phyloP scores from a whole-genome alignment of 768 basidiomycete species.

The Tulasnella sp. region DNA sequence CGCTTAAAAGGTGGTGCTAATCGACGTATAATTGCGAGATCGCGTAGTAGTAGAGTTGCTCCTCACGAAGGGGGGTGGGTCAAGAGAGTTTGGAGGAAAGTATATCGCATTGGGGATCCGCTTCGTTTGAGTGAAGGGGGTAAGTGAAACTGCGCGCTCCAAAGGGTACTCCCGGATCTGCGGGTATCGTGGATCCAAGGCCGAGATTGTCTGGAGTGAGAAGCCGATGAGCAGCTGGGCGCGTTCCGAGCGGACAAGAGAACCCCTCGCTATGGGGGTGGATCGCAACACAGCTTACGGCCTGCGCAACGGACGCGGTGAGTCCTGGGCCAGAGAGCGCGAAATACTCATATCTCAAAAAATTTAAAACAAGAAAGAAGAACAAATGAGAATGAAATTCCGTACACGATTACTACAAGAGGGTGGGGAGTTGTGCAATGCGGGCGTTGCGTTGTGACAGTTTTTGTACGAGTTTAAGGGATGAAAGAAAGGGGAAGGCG shows the following conservation, averaged over 20 bases:
- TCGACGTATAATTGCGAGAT: background rate
- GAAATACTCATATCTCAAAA: background rate
- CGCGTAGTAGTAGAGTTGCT: background rate
- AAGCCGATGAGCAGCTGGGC: conserved; percentile 2
- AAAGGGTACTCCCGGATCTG: background rate
- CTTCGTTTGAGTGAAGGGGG: no score
- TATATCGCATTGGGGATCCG: background rate
- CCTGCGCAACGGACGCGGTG: background rate
- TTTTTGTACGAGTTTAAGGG: background rate
- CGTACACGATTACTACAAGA: background rate
- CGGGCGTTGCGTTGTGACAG: background rate
- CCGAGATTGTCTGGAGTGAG: background rate
- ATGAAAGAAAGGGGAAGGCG: background rate
- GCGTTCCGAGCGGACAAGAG: conserved; percentile 9
- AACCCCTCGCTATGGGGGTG: background rate
- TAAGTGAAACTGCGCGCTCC: background rate
- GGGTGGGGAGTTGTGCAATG: background rate
- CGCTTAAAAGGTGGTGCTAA: conserved; percentile 2
- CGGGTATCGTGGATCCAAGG: background rate
- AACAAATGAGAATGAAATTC: background rate
- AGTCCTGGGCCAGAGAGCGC: background rate
- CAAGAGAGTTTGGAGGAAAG: background rate
- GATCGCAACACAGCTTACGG: background rate
- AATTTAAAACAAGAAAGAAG: no score
- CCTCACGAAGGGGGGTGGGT: background rate